phyloP scores from a whole-genome alignment of 345 rosid genomes.

The Melaleuca alternifolia region DNA sequence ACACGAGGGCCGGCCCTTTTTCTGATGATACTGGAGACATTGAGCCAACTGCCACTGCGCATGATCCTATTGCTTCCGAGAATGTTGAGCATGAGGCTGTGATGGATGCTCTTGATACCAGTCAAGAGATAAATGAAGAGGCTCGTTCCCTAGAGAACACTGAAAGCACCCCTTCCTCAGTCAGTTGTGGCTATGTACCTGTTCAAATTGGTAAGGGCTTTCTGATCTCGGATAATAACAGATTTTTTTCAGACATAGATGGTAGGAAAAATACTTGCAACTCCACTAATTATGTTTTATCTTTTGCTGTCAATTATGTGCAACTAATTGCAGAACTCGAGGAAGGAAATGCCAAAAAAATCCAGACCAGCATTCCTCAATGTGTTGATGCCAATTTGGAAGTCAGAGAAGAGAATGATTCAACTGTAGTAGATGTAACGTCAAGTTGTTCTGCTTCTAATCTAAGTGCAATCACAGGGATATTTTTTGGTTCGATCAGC shows the following conservation, averaged over 20 bases:
- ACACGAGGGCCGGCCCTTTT: background rate
- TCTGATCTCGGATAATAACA: constrained; percentile 1
- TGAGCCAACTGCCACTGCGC: background rate
- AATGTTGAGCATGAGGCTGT: constrained; percentile 7
- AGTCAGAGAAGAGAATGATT: constrained; percentile 6
- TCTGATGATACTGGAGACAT: background rate
- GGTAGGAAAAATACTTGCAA: background rate
- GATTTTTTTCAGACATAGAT: constrained; percentile 2
- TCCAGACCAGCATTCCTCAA: background rate
- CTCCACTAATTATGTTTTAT: background rate
- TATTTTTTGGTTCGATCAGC: background rate
- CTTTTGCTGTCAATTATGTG: background rate
- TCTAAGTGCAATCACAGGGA: constrained; percentile 1
- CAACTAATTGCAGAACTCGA: constrained; percentile 1
- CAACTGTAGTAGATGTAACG: constrained; percentile 5
- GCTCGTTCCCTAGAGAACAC: constrained; percentile 9
- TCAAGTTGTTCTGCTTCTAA: constrained; percentile 2
- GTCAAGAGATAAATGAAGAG: constrained; percentile 17
- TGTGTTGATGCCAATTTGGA: background rate
- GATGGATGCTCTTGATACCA: constrained; percentile 2
- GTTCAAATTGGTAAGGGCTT: constrained; percentile 5
- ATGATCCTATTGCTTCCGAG: constrained; percentile 9
- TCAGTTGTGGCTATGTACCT: constrained; percentile 5
- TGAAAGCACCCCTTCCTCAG: constrained; percentile 9
- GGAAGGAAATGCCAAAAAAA: background rate